Base-by-base conservation (phyloP, 345 rosid genomes). In the Eutrema japonicum region DNA sequence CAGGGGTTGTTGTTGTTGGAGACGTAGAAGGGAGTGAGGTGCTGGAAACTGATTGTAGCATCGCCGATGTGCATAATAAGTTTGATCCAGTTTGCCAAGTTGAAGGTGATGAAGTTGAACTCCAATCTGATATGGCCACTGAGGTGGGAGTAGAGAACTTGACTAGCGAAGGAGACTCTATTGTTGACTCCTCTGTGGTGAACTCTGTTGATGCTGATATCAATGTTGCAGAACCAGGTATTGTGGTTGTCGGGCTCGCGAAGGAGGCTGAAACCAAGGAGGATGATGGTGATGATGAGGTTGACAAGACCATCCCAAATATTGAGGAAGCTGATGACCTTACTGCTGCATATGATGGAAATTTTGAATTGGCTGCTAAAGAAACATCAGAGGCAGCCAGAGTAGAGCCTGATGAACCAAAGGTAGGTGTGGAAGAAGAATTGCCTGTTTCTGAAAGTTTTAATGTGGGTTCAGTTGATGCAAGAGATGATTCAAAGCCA, bases 1-100 rank as follows among this genome's bases (percentile, higher is more conserved):
- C 78, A 0, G 80, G 79, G 36, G 82, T 70, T 29, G 85, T 77
- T 62, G 83, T 73, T 14, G 79, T 79, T 63, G 86, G 83, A 46
- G 87, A 80, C 52, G 72, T 66, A 55, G 86, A 65, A 40, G 82
- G 69, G 13, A 42, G 47, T 74, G 72, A 82, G 81, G 65, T 77
- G 36, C 45, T 72, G 53, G 84, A 76, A 67, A 50, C 68, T 43
- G 66, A 64, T 76, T 86, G 71, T 40, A 70, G 33, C 33, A 68
- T 75, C 0, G 66, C 58, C 73, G 59, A 71, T 70, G 69, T 85
- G 72, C 83, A 74, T 55, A 85, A 82, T 80, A 83, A 77, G 55
- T 82, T 83, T 78, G 82, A 82, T 61, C 79, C 68, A 29, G 51
- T 79, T 53, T 68, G 58, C 60, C 67, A 58, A 50, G 73, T 48